Conservation (phyloP, 108 stramenopile genomes). For the Nitzschia palea region DNA sequence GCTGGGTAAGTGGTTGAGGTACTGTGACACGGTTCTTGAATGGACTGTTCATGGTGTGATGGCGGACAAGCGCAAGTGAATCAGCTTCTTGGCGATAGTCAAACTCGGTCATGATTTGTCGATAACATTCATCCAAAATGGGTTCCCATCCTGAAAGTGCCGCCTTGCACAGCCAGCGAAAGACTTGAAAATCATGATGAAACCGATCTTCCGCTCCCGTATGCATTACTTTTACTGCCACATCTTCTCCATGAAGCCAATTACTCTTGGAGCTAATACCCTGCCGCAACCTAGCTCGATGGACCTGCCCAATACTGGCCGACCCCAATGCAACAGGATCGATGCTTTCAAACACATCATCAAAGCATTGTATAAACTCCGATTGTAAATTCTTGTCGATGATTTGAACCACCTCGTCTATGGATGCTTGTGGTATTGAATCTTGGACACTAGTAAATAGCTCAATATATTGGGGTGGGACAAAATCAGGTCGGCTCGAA, state of each 20-base stretch:
- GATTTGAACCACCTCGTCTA: constrained; percentile 35
- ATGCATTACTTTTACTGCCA: constrained; percentile 78
- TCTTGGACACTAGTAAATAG: constrained; percentile 60
- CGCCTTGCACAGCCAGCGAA: constrained; percentile 62
- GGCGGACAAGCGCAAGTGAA: constrained; percentile 43
- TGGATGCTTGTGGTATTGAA: constrained; percentile 59
- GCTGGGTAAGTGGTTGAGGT: constrained; percentile 46
- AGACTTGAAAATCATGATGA: constrained; percentile 66
- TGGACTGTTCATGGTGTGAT: constrained; percentile 46
- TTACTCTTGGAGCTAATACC: not conserved
- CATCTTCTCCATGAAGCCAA: constrained; percentile 29
- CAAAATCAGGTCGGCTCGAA: constrained; percentile 67
- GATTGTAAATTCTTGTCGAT: constrained; percentile 38
- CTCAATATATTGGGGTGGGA: constrained; percentile 65
- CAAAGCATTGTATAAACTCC: constrained; percentile 32
- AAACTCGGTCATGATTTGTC: constrained; percentile 73
- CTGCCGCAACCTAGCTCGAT: constrained; percentile 48
- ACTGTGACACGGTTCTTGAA: constrained; percentile 18
- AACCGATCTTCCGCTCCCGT: constrained; percentile 61
- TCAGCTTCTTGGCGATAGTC: constrained; percentile 65
- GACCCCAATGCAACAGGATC: constrained; percentile 57
- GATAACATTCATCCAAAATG: constrained; percentile 60
- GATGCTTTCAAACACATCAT: constrained; percentile 68
- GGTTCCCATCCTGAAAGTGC: constrained; percentile 73
- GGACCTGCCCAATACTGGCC: constrained; percentile 73